These are phyloP conservation scores for Chlorella variabilis DNA, from an alignment of 163 green algal species.

Conservation along the genomic window DNA sequence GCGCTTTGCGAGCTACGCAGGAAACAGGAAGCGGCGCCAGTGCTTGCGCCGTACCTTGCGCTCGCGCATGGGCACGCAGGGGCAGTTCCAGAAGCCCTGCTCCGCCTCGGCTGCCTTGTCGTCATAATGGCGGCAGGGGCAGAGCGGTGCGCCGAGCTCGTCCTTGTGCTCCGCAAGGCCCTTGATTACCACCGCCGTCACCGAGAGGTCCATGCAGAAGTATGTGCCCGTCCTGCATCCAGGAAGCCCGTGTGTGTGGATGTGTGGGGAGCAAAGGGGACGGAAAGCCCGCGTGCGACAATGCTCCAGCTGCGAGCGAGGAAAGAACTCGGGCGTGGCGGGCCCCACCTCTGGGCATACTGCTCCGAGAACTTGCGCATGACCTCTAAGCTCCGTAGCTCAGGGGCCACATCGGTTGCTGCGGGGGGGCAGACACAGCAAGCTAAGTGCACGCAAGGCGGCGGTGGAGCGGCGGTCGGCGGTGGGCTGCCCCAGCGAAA, in stretches of 20 bases:
- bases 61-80: slow-evolving; percentile 98
- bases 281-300: background rate
- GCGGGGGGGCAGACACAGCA: background rate
- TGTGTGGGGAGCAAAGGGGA: background rate
- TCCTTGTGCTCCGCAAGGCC: slow-evolving; percentile 99
- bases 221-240: slow-evolving; percentile 86
- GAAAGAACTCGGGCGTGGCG: no score
- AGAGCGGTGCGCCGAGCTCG: slow-evolving; percentile 94
- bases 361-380: slow-evolving; percentile 99
- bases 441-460: no score
- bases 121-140: slow-evolving; percentile 99
- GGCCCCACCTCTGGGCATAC: slow-evolving; percentile 92
- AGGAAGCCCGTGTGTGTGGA: background rate
- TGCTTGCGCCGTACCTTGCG: slow-evolving; percentile 78
- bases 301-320: no score
- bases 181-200: slow-evolving; percentile 98
- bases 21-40: no score
- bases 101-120: slow-evolving; percentile 95
- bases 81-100: slow-evolving; percentile 99
- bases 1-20: no score
- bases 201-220: slow-evolving; percentile 98
- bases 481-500: no score
- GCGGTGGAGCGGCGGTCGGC: no score
- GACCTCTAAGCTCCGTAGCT: slow-evolving; percentile 68
- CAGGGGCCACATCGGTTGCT: slow-evolving; percentile 19